Evolutionary conservation across 2,329 filamentous ascomycete species (phyloP), one percentile per base, ranked within the genome.

Genomic region (Gremmenia infestans): DNA sequence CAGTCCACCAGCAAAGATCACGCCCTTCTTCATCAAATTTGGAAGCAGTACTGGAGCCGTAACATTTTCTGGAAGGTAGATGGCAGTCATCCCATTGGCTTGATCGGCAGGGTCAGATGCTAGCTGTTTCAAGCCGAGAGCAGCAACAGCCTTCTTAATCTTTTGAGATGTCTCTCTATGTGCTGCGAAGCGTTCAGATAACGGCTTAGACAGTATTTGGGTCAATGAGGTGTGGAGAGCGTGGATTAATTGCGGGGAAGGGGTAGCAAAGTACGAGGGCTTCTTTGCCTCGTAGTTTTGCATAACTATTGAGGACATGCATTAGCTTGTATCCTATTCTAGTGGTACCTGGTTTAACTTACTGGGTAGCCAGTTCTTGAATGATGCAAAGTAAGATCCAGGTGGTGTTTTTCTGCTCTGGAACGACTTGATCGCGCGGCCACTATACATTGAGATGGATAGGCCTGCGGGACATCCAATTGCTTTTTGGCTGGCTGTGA

Each of bases 241-340:
- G 73, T 89, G 93, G 65, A 99, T 81, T 50, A 99, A 83, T 75
- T 99, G 94, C 14, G 94, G 94, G 4, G 92, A 91, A 0, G 94
- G 94, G 1, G 94, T 99, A 39, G 94, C 94, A 70, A 99, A 99
- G 79, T 99, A 99, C 2, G 91, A 96, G 39, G 94, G 85, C 78
- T 97, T 99, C 79, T 92, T 91, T 62, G 91, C 90, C 77, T 99
- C 94, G 74, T 99, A 99, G 77, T 97, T 97, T 77, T 94, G 86
- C 93, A 99, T 97, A 74, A 99, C 88, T 89, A 57, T 47, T 15
- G 22, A 48, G 48, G 19, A n/a, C n/a, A n/a, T 15, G 28, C 17
- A 35, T 22, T 19, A 14, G n/a, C 28, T 5, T 39, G 28, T 14
- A 22, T 14, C 35, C 9, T 32, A 11, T 35, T 5, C 47, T 12